Percentiles rank a stretch among this genome's conserved stretches.
These are phyloP conservation scores for Globisporangium spiculum DNA, from an alignment of 352 stramenopile species.

Conservation along the genomic window DNA sequence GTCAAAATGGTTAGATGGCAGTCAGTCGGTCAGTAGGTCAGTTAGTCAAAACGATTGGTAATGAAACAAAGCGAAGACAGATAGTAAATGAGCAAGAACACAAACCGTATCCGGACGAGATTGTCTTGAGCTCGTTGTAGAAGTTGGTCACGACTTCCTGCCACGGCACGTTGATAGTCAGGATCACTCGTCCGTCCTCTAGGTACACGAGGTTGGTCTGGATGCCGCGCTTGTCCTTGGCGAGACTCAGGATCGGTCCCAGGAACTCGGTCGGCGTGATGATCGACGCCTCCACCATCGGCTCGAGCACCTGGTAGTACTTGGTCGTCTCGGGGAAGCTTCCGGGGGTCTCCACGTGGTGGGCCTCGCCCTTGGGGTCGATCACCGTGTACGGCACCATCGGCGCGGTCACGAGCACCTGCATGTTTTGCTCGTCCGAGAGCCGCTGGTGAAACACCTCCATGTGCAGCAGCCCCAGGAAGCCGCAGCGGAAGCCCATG, in stretches of 20 bases:
- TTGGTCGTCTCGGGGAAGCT: constrained; percentile 83
- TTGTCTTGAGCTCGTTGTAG: constrained; percentile 97
- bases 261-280: constrained; percentile 95
- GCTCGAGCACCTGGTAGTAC: constrained; percentile 90
- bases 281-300: constrained; percentile 96
- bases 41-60: neutral
- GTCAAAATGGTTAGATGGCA: neutral
- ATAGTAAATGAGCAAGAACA: neutral
- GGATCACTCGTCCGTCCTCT: constrained; percentile 93
- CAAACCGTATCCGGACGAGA: constrained; percentile 93
- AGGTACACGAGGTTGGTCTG: constrained; percentile 94
- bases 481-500: constrained; percentile 96
- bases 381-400: constrained; percentile 97
- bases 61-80: neutral
- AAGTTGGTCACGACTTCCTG: constrained; percentile 99
- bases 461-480: constrained; percentile 97
- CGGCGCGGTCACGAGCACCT: constrained; percentile 97
- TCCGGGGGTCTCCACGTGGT: constrained; percentile 69
- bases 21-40: neutral
- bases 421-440: constrained; percentile 96
- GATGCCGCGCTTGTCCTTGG: constrained; percentile 88
- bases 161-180: constrained; percentile 96
- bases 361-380: constrained; percentile 38
- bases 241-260: constrained; percentile 93
- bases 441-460: constrained; percentile 98